Base-by-base conservation (phyloP, 2,329 filamentous ascomycete genomes). In the Akanthomyces lecanii region DNA sequence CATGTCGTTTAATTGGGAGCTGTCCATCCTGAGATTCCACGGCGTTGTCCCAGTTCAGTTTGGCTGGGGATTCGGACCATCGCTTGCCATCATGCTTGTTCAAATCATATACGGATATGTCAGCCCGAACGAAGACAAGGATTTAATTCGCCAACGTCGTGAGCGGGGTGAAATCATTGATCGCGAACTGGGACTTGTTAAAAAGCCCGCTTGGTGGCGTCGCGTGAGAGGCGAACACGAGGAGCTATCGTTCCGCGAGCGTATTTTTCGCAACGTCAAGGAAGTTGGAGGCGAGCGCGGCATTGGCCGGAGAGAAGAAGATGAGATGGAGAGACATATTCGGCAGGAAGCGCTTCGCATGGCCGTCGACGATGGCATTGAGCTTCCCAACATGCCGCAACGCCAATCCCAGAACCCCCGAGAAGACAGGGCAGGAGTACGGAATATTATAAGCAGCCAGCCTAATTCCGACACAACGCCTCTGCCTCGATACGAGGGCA, bases 51-150 rank as follows among this genome's bases (percentile, higher is more conserved):
- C 79, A 0, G 81, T 82, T 65, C 82, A 90, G 65, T 90, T 84
- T 67, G 79, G 81, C 0, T 84, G 88, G 64, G 88, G 87, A 1
- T 90, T 88, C 72, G 76, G 78, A 1, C 86, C 87, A 0, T 73
- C 80, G 1, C 74, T 88, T 1, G 72, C 87, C 18, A 84, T 90
- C 55, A 66, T 90, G 50, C 67, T 81, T 25, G 73, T 85, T 44
- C 82, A 87, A 65, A 73, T 79, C 64, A 61, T 79, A 5, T 81
- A 81, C 45, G 89, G 88, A 14, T 85, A 83, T 68, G 66, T 82
- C n/a, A 82, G 84, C 36, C 82, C 85, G 23, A 92, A 92, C 67
- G 89, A 92, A 73, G 89, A 92, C 70, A 80, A 79, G 63, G 80
- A 86, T 59, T 79, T 92, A n/a, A 82, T 89, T 40, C 77, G 81